phyloP scores from a whole-genome alignment of 495 filamentous ascomycete species.

The Pyrenopolyporus hunteri region DNA sequence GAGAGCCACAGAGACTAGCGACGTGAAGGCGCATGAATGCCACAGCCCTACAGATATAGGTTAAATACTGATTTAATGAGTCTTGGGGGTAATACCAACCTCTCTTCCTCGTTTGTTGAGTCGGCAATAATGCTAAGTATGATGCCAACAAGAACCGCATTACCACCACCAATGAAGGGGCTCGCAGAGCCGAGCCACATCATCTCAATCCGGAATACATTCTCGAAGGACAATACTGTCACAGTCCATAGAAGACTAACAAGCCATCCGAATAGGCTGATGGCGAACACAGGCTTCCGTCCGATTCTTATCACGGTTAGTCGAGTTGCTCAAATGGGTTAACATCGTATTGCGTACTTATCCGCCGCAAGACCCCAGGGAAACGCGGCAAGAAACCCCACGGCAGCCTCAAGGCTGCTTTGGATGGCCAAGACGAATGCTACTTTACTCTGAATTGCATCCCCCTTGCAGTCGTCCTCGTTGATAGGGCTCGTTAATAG shows the following conservation, averaged over 20 bases:
- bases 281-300: slow-evolving; percentile 46
- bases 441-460: slow-evolving; percentile 43
- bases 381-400: slow-evolving; percentile 33
- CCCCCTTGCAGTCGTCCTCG: slow-evolving; percentile 45
- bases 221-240: slow-evolving; percentile 44
- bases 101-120: slow-evolving; percentile 59
- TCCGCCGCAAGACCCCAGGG: slow-evolving; percentile 42
- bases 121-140: slow-evolving; percentile 65
- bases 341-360: slow-evolving; percentile 21
- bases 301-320: slow-evolving; percentile 52
- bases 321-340: slow-evolving; percentile 40
- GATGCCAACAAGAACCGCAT: slow-evolving; percentile 56
- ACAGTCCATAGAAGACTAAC: slow-evolving; percentile 45
- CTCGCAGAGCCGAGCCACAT: slow-evolving; percentile 61
- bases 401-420: slow-evolving; percentile 26
- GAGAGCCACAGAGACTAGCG: slow-evolving; percentile 47
- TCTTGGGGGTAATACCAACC: slow-evolving; percentile 41
- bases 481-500: too few species aligned
- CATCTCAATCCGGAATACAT: slow-evolving; percentile 54
- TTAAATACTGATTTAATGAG: slow-evolving; percentile 49
- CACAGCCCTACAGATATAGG: slow-evolving; percentile 52
- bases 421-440: slow-evolving; percentile 42
- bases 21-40: slow-evolving; percentile 47
- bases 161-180: slow-evolving; percentile 61
- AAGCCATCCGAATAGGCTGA: slow-evolving; percentile 45